Evolutionary conservation across 129 eudicot genomes (phyloP).

Genomic region (Sambucus nigra): DNA sequence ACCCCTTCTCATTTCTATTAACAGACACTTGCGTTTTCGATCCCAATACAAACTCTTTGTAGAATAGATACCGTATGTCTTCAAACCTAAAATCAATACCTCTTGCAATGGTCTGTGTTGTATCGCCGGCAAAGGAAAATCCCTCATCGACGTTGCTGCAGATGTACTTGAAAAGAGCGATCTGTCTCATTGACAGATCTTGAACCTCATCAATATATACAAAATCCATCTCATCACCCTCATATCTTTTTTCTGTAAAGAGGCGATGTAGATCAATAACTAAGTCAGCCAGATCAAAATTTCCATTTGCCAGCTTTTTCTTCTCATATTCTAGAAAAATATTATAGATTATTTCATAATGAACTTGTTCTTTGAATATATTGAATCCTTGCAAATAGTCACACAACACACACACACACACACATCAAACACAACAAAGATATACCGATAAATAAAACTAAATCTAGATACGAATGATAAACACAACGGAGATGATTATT

Average conservation of each 20-base stretch:
- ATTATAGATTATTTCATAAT: conserved; percentile 29
- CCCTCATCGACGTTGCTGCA: conserved; percentile 75
- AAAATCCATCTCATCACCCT: conserved; percentile 50
- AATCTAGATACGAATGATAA: too few relatives aligned
- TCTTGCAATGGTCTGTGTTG: conserved; percentile 74
- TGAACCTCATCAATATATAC: conserved; percentile 81
- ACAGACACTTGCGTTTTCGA: conserved; percentile 4
- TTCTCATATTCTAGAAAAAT: conserved; percentile 56
- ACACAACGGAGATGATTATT: too few relatives aligned
- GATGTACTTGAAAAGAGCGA: conserved; percentile 54
- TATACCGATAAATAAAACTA: too few relatives aligned
- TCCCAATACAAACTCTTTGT: conserved; percentile 40
- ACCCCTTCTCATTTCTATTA: conserved; percentile 32
- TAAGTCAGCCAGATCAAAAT: conserved; percentile 64
- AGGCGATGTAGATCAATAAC: conserved; percentile 60
- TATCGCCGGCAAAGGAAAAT: conserved; percentile 66
- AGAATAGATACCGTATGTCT: conserved; percentile 57
- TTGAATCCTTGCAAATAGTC: too few relatives aligned
- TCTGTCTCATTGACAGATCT: conserved; percentile 63
- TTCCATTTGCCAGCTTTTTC: conserved; percentile 42
- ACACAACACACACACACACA: too few relatives aligned
- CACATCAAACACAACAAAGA: too few relatives aligned
- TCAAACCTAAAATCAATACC: conserved; percentile 79
- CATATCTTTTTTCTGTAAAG: conserved; percentile 19
- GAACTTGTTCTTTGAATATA: too few relatives aligned